These are phyloP conservation scores for Tylopilus plumbeoviolaceoides DNA, from an alignment of 768 basidiomycete species.

Conservation along the genomic window DNA sequence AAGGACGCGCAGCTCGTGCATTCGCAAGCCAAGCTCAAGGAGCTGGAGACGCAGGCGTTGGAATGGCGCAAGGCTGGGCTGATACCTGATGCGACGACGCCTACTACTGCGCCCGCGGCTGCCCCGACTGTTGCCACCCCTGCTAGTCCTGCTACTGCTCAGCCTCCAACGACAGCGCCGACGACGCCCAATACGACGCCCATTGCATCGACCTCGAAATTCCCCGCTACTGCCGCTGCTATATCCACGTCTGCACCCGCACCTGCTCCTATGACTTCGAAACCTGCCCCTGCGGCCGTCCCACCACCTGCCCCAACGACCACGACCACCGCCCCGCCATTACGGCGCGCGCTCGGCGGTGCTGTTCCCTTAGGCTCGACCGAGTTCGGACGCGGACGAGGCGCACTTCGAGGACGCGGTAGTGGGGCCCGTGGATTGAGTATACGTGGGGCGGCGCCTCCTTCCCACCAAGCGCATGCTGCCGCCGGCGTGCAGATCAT, in stretches of 20 bases:
- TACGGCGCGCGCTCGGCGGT: constrained; percentile 30
- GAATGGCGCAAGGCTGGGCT: constrained; percentile 52
- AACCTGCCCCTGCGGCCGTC: constrained; percentile 4
- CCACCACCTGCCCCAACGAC: constrained; percentile 23
- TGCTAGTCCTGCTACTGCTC: no score
- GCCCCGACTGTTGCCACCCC: constrained; percentile 26
- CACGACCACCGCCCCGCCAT: constrained; percentile 25
- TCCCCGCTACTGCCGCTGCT: no score
- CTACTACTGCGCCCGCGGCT: no score
- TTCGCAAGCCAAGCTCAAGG: constrained; percentile 59
- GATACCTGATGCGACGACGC: constrained; percentile 38
- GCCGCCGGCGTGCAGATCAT: constrained; percentile 51
- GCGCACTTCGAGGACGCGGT: constrained; percentile 32
- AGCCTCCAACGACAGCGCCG: no score
- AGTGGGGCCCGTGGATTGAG: constrained; percentile 20
- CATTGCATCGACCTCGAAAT: no score
- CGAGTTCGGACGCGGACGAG: constrained; percentile 32
- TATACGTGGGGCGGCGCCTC: constrained; percentile 31
- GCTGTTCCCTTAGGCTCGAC: constrained; percentile 25
- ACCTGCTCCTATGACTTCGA: constrained; percentile 8
- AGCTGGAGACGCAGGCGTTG: constrained; percentile 59
- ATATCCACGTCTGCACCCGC: not conserved
- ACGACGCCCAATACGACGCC: no score
- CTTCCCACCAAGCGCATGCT: constrained; percentile 14
- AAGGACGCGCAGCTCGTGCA: constrained; percentile 69